These are phyloP conservation scores for Trichothecium roseum DNA, from an alignment of 2,329 filamentous ascomycete species.

Conservation along the genomic window DNA sequence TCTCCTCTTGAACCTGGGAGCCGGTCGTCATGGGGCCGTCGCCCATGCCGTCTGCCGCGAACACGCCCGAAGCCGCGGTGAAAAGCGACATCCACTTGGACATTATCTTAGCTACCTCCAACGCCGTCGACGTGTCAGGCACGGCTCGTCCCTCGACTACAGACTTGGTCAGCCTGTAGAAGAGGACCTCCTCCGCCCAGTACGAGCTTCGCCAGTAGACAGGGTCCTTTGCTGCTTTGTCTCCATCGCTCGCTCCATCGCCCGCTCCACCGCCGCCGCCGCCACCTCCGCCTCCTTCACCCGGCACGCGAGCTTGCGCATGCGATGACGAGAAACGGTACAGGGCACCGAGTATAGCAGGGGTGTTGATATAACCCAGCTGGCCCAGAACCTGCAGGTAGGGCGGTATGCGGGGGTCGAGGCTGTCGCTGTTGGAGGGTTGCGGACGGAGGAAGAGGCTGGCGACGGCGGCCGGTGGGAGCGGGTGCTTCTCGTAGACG, in stretches of 20 bases:
- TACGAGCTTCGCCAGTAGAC: conserved; percentile 47
- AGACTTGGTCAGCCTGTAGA: conserved; percentile 84
- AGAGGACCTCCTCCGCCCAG: conserved; percentile 74
- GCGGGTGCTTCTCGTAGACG: conserved; percentile 38
- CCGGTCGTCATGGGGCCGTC: conserved; percentile 3
- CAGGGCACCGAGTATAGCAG: conserved; percentile 43
- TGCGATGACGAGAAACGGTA: conserved; percentile 48
- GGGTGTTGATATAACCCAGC: conserved; percentile 39
- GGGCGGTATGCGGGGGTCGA: conserved; percentile 49
- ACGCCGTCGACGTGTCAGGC: conserved; percentile 31
- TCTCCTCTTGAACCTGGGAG: conserved; percentile 35
- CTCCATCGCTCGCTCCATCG: conserved; percentile 10
- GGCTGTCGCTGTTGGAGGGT: conserved; percentile 32
- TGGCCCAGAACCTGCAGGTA: conserved; percentile 47
- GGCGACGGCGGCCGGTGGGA: conserved; percentile 41
- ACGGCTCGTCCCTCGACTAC: conserved; percentile 51
- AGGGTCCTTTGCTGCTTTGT: conserved; percentile 11
- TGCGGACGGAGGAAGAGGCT: conserved; percentile 49
- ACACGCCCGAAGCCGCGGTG: conserved; percentile 36
- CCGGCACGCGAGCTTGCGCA: conserved; percentile 6
- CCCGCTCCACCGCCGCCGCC: conserved; percentile 4
- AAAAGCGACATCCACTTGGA: conserved; percentile 51
- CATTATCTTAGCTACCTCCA: conserved; percentile 38
- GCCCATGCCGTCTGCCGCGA: conserved; percentile 37
- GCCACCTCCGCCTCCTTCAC: background rate